These are phyloP conservation scores for Eucalyptus camaldulensis DNA, from an alignment of 345 rosid species.

Conservation along the genomic window DNA sequence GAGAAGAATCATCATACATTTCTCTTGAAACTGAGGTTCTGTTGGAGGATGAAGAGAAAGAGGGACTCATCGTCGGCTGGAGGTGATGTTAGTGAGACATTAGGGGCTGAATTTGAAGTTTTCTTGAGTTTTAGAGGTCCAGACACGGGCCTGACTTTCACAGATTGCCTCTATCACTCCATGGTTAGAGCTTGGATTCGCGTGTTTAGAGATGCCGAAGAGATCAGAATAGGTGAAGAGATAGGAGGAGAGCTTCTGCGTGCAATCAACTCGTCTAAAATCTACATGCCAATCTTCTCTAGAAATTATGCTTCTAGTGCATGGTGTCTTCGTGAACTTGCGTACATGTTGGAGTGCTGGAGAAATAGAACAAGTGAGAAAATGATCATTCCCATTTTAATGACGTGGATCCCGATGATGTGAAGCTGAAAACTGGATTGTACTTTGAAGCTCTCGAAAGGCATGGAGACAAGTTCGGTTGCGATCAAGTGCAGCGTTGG, in stretches of 20 bases:
- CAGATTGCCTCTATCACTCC: neutral
- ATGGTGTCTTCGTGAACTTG: neutral
- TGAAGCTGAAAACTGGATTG: neutral
- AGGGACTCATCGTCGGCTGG: accelerated
- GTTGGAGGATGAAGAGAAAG: neutral
- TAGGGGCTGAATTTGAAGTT: neutral
- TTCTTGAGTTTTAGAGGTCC: neutral
- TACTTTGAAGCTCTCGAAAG: neutral
- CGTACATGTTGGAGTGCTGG: neutral
- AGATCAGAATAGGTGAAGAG: neutral
- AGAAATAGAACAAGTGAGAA: neutral
- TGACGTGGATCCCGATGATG: neutral
- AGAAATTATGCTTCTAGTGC: neutral
- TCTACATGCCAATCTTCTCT: neutral
- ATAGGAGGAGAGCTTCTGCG: neutral
- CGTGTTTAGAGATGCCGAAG: neutral
- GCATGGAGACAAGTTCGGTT: neutral
- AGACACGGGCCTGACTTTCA: neutral
- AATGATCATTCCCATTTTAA: neutral
- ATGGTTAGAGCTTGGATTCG: neutral
- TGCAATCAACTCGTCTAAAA: neutral
- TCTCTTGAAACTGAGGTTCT: neutral
- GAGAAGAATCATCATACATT: neutral
- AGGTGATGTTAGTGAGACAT: neutral
- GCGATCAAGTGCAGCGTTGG: neutral